phyloP scores from a whole-genome alignment of 768 basidiomycete species.

The Leccinum uliginosum region DNA sequence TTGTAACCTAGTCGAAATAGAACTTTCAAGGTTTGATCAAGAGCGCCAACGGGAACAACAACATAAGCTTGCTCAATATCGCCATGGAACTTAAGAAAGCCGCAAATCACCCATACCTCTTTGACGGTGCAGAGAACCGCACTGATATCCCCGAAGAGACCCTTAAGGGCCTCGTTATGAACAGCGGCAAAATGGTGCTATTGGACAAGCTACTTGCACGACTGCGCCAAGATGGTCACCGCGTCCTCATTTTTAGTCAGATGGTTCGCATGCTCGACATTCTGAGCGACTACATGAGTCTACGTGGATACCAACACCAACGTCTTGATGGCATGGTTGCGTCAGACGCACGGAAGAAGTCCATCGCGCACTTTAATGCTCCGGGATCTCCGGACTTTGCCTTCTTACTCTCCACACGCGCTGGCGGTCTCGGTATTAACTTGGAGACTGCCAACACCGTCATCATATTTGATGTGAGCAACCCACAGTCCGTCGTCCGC shows the following conservation, averaged over 20 bases:
- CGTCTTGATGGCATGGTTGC: slow-evolving; percentile 94
- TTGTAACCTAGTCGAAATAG: slow-evolving; percentile 35
- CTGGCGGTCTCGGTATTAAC: slow-evolving; percentile 97
- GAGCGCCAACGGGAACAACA: slow-evolving; percentile 82
- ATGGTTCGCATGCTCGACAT: slow-evolving; percentile 99
- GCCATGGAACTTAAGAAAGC: slow-evolving; percentile 99
- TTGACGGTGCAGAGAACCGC: slow-evolving; percentile 85
- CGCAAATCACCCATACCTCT: slow-evolving; percentile 95
- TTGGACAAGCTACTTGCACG: slow-evolving; percentile 94
- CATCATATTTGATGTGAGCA: slow-evolving; percentile 93
- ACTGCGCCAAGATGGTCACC: slow-evolving; percentile 87
- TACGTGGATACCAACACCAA: slow-evolving; percentile 89
- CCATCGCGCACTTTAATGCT: slow-evolving; percentile 96
- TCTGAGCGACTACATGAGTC: slow-evolving; percentile 91
- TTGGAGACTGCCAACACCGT: slow-evolving; percentile 98
- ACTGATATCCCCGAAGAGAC: slow-evolving; percentile 70
- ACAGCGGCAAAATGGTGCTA: slow-evolving; percentile 96
- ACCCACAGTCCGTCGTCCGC: background rate
- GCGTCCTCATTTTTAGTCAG: slow-evolving; percentile 98
- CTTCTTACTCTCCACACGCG: slow-evolving; percentile 93
- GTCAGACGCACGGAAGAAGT: slow-evolving; percentile 89
- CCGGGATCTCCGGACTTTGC: slow-evolving; percentile 93
- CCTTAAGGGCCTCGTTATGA: slow-evolving; percentile 96
- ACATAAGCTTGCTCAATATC: slow-evolving; percentile 95
- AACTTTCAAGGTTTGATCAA: slow-evolving; percentile 93